Evolutionary conservation across 148 eudicot species (phyloP), one percentile per base, ranked within the genome.

Genomic region (Polygonum maritimum): DNA sequence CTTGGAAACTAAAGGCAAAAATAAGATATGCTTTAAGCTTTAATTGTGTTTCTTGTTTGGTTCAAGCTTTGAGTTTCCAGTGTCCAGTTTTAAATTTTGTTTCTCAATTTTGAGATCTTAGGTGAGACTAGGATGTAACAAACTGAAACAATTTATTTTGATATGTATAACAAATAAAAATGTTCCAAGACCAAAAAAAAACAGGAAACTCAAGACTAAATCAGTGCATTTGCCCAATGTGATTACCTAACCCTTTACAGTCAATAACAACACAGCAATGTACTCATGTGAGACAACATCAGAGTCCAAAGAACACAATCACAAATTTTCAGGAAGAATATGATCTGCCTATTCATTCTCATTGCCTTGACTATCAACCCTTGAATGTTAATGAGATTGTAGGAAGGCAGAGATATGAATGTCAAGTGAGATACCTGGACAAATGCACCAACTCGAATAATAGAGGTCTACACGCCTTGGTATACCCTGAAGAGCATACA

Each of bases 361-460:
- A 60, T 26, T 11, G 10, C 5, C 11, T 60, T 26, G 19, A 15
- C 38, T 60, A 22, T 22, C 12, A 15, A 22, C 31, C 31, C 2
- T n/a, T 60, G 11, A 22, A 22, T 9, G 36, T n/a, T 54, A n/a
- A 54, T 54, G 6, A 1, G 14, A 35, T 40, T 0, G 35, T n/a
- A 65, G 44, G 67, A 65, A 35, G 41, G 19, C 7, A 14, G 0
- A 1, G 5, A 65, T 4, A 65, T 26, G 2, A 21, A 4, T 0
- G 21, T 65, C 71, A 36, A 65, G 71, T 65, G 71, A 36, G 14
- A 35, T 85, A 96, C 99, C 99, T 83, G 97, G 87, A 84, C 82
- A 92, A 69, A 96, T 92, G 83, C 80, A 88, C 99, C 99, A 96
- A 73, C 99, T 96, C 33, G 99, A 96, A 79, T 96, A 96, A 82